Evolutionary conservation across 2,329 filamentous ascomycete species (phyloP).

Genomic region (Penicillium sp.): DNA sequence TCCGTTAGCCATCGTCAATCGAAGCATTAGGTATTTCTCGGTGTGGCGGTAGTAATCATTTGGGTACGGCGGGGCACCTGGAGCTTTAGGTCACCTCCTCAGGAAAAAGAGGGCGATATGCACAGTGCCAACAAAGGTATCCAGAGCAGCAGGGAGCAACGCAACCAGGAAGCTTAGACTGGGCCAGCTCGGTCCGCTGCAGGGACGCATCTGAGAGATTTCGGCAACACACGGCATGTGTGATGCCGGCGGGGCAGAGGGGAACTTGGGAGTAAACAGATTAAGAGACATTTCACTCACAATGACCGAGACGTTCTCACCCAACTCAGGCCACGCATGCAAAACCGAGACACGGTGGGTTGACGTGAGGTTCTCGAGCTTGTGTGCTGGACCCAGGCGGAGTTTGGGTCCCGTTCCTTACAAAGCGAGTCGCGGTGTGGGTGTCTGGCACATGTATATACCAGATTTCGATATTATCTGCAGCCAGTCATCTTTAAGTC

Average conservation of each 20-base stretch:
- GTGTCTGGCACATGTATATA: background rate
- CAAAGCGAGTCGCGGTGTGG: constrained; percentile 19
- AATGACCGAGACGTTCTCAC: constrained; percentile 25
- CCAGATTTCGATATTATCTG: background rate
- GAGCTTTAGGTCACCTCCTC: too few relatives aligned
- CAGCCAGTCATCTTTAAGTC: background rate
- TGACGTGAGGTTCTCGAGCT: constrained; percentile 11
- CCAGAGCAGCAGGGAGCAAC: too few relatives aligned
- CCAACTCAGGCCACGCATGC: constrained; percentile 27
- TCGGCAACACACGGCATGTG: constrained; percentile 6
- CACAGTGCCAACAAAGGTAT: too few relatives aligned
- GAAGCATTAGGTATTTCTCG: too few relatives aligned
- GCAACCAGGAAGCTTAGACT: too few relatives aligned
- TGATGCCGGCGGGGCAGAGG: constrained; percentile 20
- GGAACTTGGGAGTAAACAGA: constrained; percentile 9
- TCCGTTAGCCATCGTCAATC: background rate
- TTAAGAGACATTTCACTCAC: constrained; percentile 27
- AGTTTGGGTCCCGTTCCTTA: constrained; percentile 29
- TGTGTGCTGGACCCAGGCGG: constrained; percentile 23
- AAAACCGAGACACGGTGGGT: constrained; percentile 32
- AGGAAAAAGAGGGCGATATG: too few relatives aligned
- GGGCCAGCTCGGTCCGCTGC: too few relatives aligned
- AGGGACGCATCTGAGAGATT: too few relatives aligned
- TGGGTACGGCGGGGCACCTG: too few relatives aligned
- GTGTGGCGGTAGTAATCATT: too few relatives aligned